Base-by-base conservation (phyloP, 1,284 basidiomycete genomes). In the Sporisorium reilianum region DNA sequence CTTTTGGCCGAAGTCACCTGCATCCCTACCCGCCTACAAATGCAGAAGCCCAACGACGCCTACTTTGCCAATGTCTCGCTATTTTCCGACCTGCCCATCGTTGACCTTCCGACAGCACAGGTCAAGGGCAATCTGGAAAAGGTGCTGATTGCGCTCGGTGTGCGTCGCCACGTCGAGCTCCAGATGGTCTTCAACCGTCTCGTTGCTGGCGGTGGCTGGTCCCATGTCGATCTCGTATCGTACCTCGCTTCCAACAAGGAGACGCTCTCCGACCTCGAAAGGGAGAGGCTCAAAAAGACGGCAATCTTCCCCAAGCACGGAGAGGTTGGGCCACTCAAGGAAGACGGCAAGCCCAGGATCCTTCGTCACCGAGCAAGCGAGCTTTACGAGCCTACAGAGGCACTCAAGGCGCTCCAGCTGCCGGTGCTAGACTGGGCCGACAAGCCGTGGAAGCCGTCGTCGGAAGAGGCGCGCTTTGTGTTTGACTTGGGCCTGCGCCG, bases 41-140 rank as follows among this genome's bases (percentile, higher is more conserved):
- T 96, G 87, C 91, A 90, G 78, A 76, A 76, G 56, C 93, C 96
- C 0, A 86, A 87, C 8, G 90, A 95, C 64, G 88, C 94, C 6
- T 99, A 99, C 86, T 95, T 98, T 84, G 87, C 92, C 23, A 93
- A 90, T 74, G 93, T 92, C 38, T 90, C 93, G 68, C 87, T 98
- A 11, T 98, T 99, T 84, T 89, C 90, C 14, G 95, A 99, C 85
- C 87, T 97, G 23, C 80, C 77, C 0, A 89, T 95, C 28, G 90
- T 96, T 2, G 89, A 88, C 1, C 86, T 98, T 50, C 90, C 93
- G 0, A 92, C 91, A 12, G 72, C 85, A 0, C 64, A 67, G 32
- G 88, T 96, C 69, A 95, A 92, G 81, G 92, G 92, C 1, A 86
- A 88, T 16, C 83, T 95, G 71, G 94, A 96, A 79, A 91, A 90